Base-by-base conservation (phyloP, 169 alveolate genomes). In the Cryptosporidium ubiquitum region DNA sequence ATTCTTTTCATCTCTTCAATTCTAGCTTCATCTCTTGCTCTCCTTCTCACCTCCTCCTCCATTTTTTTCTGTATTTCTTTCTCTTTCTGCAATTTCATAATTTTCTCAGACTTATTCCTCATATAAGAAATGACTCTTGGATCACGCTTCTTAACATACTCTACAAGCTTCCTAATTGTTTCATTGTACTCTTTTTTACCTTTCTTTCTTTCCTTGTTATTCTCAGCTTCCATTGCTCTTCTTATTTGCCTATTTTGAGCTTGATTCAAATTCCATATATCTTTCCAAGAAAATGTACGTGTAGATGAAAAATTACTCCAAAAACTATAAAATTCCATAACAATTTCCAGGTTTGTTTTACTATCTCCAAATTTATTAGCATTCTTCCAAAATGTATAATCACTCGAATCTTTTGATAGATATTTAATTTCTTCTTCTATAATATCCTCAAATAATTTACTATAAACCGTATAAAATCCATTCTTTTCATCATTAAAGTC, bases 231-330 rank as follows among this genome's bases (percentile, higher is more conserved):
- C 69, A 94, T 94, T 16, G 93, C 69, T 16, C 97, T 68, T 74
- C 93, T 91, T 33, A 94, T 91, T 33, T 93, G 61, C 10, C 96
- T 37, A 55, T 92, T 91, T 14, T 93, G 95, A 23, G 97, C 97
- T 40, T 94, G 86, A 49, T 74, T 84, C 37, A 95, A 93, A 66
- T 94, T 91, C 86, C 93, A 94, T 68, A 75, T 52, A 66, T 94
- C 97, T 47, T 95, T 93, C 93, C 95, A 94, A 18, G 95, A 84
- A 89, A 95, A 94, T 42, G 91, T 71, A 70, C 94, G 92, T 5
- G 68, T 66, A 1, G 96, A 92, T 2, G 92, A 31, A 79, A 95
- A 95, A 69, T 92, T 84, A n/a, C 91, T 86, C 97, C 97, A 95
- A 85, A 91, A 93, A 6, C 91, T 86, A 70, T 95, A 95, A 84